Evolutionary conservation across 345 rosid genomes (phyloP).

Genomic region (Moringa oleifera): DNA sequence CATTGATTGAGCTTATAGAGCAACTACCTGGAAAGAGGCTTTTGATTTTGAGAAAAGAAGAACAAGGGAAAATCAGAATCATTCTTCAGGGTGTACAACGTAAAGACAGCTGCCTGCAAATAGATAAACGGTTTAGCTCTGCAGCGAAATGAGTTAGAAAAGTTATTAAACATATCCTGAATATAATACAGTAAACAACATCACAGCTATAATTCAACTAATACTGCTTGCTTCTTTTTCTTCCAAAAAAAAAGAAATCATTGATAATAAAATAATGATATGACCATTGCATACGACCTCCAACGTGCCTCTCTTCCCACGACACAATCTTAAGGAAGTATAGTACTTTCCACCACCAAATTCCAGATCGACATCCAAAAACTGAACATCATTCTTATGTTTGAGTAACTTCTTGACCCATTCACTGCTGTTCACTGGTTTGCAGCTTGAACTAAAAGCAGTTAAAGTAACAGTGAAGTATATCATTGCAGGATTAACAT

Average conservation of each 20-base stretch:
- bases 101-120: constrained; percentile 73
- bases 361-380: constrained; percentile 74
- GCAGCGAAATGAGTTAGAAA: background rate
- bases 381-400: constrained; percentile 43
- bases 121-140: constrained; percentile 1
- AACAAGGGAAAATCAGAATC: constrained; percentile 57
- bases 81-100: constrained; percentile 71
- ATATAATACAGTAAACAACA: constrained; percentile 16
- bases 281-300: constrained; percentile 49
- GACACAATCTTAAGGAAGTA: constrained; percentile 72
- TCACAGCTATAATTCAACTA: background rate
- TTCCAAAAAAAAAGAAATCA: background rate
- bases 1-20: constrained; percentile 15
- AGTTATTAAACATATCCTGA: background rate
- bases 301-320: constrained; percentile 75
- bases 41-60: constrained; percentile 52
- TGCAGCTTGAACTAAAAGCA: constrained; percentile 57
- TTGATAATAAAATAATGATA: background rate
- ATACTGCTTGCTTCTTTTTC: background rate
- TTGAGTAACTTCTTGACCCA: constrained; percentile 78
- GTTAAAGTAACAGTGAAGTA: constrained; percentile 60
- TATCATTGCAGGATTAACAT: constrained; percentile 69
- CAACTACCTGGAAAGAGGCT: constrained; percentile 57
- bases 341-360: constrained; percentile 75
- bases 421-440: constrained; percentile 78